phyloP scores from a whole-genome alignment of 1,284 basidiomycete species.

The Pyrrhoderma noxium region DNA sequence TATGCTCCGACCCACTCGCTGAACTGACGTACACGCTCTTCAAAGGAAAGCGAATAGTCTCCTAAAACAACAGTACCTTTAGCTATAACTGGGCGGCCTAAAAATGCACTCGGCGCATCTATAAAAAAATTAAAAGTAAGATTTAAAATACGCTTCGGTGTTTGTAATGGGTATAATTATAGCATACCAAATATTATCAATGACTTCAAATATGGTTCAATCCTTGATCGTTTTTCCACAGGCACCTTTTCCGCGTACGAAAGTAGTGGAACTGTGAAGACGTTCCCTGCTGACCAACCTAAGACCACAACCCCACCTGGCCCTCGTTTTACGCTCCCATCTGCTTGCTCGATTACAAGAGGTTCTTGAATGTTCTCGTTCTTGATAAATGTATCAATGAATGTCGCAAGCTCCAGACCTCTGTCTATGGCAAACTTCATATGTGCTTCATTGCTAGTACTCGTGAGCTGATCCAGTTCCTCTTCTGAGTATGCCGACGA shows the following conservation, averaged over 20 bases:
- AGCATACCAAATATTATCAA: conserved; percentile 19
- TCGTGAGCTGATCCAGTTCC: conserved; percentile 12
- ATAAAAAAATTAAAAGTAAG: neutral
- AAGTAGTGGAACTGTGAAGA: conserved; percentile 9
- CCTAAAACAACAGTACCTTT: neutral
- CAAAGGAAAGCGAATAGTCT: conserved; percentile 3
- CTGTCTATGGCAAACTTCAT: conserved; percentile 10
- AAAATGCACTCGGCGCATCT: conserved; percentile 17
- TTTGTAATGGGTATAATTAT: neutral
- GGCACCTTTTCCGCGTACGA: conserved; percentile 13
- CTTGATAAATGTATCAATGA: conserved; percentile 19
- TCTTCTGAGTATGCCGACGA: conserved; percentile 21
- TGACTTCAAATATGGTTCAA: conserved; percentile 18
- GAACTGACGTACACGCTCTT: conserved; percentile 11
- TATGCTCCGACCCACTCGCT: conserved; percentile 17
- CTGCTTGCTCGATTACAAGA: neutral
- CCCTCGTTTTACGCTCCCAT: conserved; percentile 10
- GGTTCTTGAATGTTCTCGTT: conserved; percentile 12
- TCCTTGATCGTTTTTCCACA: neutral
- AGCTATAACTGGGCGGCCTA: conserved; percentile 9
- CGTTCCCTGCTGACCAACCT: conserved; percentile 19
- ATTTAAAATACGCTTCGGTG: neutral
- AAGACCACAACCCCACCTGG: conserved; percentile 16
- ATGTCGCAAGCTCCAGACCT: conserved; percentile 18
- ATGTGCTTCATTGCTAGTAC: neutral